Base-by-base conservation (phyloP, 768 basidiomycete genomes). In the Trametes maxima region DNA sequence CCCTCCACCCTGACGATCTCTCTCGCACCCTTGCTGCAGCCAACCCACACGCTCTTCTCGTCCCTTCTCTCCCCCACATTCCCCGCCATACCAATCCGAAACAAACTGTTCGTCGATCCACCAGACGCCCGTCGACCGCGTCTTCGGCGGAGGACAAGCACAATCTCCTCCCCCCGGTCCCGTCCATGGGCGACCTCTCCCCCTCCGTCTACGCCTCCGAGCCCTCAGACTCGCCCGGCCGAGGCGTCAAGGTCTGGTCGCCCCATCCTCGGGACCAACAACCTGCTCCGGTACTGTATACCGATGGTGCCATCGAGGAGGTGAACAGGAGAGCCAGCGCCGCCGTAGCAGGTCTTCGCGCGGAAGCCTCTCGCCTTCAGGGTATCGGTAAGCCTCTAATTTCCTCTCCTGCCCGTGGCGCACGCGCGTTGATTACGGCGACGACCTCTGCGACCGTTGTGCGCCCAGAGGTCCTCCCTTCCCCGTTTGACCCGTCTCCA, bases 61-160 rank as follows among this genome's bases (percentile, higher is more conserved):
- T 67, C 12, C 59, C 77, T 59, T 70, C 76, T 36, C 60, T 78
- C 50, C 72, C 76, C 48, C 72, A 77, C 63, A 65, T 79, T 43
- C 68, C 71, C 54, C 54, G 57, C 24, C 53, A 63, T n/a, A 60
- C 19, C 28, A 33, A 33, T 22, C 59, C n/a, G 35, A 75, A 74
- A 43, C 72, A 72, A 19, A 54, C 57, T 16, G 17, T 36, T 12
- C 46, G 47, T 45, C 69, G 70, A 42, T 68, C 68, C 59, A 68
- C 65, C 0, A 69, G 75, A 43, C 73, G 79, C 60, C 79, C 79
- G 17, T 75, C 79, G 0, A 79, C 80, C 6, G 77, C 82, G 3
- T 78, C 81, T 51, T 71, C 77, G 17, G 74, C 77, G 11, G 81
- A 85, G 54, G 77, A 77, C 14, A 69, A 67, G 48, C 44, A 70